Evolutionary conservation across 2,329 filamentous ascomycete genomes (phyloP).

Genomic region (Fusarium hostae): DNA sequence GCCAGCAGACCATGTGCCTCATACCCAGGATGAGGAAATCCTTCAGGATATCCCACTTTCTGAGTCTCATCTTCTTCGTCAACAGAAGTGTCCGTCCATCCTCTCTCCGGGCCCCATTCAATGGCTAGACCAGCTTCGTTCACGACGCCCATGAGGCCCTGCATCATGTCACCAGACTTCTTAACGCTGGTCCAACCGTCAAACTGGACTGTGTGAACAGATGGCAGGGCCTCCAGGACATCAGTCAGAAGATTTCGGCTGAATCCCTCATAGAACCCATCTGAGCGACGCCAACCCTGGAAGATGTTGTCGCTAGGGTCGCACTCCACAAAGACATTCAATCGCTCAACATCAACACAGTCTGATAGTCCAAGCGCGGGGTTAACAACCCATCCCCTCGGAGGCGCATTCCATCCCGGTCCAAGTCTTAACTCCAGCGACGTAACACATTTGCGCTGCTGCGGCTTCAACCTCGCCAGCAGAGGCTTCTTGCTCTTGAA

Average conservation of each 20-base stretch:
- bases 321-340: conserved; percentile 77
- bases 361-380: conserved; percentile 71
- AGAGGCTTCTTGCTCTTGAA: conserved; percentile 80
- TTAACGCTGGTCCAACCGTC: conserved; percentile 75
- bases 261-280: conserved; percentile 78
- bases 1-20: conserved; percentile 18
- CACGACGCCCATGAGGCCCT: conserved; percentile 65
- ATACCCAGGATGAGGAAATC: conserved; percentile 24
- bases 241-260: conserved; percentile 65
- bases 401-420: conserved; percentile 77
- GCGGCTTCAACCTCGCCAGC: conserved; percentile 71
- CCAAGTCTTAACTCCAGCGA: conserved; percentile 77
- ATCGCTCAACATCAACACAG: conserved; percentile 65
- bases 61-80: conserved; percentile 19
- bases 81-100: conserved; percentile 67
- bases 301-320: conserved; percentile 77
- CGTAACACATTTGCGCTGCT: conserved; percentile 69
- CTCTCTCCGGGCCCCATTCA: conserved; percentile 74
- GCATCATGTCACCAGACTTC: conserved; percentile 73
- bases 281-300: conserved; percentile 72
- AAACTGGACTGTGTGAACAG: conserved; percentile 70
- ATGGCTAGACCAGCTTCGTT: conserved; percentile 62
- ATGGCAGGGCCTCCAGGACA: conserved; percentile 68
- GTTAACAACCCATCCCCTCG: conserved; percentile 76
- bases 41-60: conserved; percentile 11